A percentile compares a stretch with the other conserved stretches of the same genome.
These are phyloP conservation scores for Verticillium isaacii DNA, from an alignment of 2,329 filamentous ascomycete species.

Conservation along the genomic window DNA sequence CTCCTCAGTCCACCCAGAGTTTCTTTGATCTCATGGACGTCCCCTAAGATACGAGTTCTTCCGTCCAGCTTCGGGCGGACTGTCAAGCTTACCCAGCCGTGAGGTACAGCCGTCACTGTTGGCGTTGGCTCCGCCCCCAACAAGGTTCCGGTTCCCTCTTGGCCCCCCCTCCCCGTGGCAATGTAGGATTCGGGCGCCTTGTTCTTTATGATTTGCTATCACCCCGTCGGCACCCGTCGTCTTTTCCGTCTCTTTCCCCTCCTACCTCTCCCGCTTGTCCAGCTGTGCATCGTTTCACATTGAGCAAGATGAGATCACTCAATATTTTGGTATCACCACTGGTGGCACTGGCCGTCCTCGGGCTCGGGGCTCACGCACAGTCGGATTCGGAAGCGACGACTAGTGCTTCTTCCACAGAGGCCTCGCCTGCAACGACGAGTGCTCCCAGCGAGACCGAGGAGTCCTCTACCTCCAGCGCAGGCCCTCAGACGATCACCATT, in stretches of 20 bases:
- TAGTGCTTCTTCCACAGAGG: not conserved
- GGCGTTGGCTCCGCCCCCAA: not conserved
- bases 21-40: not conserved
- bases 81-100: not conserved
- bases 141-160: not conserved
- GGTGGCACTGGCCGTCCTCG: not conserved
- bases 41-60: not conserved
- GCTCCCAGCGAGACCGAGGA: not conserved
- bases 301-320: not conserved
- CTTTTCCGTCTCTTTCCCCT: not conserved
- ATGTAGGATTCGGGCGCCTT: not conserved
- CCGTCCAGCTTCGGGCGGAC: not conserved
- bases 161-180: not conserved
- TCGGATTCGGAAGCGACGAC: not conserved
- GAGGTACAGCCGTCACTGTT: not conserved
- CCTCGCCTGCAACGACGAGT: not conserved
- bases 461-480: not conserved
- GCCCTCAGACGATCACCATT: constrained; percentile 6
- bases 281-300: not conserved
- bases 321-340: not conserved
- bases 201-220: not conserved
- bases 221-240: not conserved
- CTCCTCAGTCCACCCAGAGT: not conserved
- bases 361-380: not conserved
- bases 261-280: not conserved